Conservation (phyloP, 1,284 basidiomycete species). For the Ustilago nuda region DNA sequence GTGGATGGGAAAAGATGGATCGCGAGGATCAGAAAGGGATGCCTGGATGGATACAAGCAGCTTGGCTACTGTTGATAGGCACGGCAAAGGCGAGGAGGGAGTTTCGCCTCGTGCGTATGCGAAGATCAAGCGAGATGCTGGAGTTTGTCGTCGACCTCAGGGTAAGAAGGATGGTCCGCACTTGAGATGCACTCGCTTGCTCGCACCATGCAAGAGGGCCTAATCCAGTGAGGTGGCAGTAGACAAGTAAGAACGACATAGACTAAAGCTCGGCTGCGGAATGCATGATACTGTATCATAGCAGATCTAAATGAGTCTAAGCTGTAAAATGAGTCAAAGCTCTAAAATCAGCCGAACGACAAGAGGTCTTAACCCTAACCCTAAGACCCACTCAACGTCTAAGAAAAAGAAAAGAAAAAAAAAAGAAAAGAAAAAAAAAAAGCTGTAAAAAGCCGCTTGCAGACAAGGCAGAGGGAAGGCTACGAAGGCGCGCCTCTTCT, state of each 20-base stretch:
- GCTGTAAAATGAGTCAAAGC: not conserved
- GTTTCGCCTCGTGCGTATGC: not conserved
- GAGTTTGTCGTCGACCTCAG: not conserved
- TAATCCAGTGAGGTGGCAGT: not conserved
- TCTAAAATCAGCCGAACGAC: not conserved
- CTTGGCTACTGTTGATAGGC: no score
- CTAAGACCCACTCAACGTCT: not conserved
- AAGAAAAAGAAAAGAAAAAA: not conserved
- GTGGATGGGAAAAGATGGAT: not conserved
- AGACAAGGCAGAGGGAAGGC: not conserved
- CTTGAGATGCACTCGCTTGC: not conserved
- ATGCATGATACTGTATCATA: not conserved
- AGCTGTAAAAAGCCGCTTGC: conserved; percentile 1
- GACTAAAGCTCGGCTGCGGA: not conserved
- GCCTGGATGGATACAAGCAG: no score
- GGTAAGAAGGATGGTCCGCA: not conserved
- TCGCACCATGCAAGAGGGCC: not conserved
- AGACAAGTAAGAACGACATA: not conserved
- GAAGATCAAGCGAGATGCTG: not conserved
- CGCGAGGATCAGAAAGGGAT: not conserved
- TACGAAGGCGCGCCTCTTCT: not conserved
- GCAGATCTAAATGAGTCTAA: not conserved
- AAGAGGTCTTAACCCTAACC: not conserved
- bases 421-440: not conserved
- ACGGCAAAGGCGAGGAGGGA: not conserved